Conservation (phyloP, 192 early-diverging fungal genomes). For the Coemansia sp. region DNA sequence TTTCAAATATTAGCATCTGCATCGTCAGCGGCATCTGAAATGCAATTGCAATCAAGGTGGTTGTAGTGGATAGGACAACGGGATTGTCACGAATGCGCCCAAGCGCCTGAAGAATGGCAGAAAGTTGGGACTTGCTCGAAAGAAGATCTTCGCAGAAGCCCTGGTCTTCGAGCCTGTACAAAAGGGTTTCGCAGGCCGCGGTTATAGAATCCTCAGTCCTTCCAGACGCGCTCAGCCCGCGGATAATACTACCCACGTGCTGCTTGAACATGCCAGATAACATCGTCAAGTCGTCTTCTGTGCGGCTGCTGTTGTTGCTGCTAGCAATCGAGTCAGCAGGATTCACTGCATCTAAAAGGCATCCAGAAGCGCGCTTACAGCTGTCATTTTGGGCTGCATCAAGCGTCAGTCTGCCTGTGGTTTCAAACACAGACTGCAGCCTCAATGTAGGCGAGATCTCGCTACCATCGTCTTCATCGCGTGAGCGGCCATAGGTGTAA, state of each 20-base stretch:
- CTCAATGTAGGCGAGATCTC: conserved; percentile 22
- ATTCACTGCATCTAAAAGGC: conserved; percentile 8
- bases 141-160: conserved; percentile 40
- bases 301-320: neutral
- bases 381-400: neutral
- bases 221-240: conserved; percentile 13
- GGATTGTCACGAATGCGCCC: conserved; percentile 30
- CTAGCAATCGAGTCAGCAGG: neutral
- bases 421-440: conserved; percentile 6
- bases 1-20: conserved; percentile 50
- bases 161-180: conserved; percentile 20
- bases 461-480: conserved; percentile 20
- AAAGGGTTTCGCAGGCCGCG: conserved; percentile 20
- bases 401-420: conserved; percentile 13
- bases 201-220: neutral
- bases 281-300: neutral
- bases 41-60: conserved; percentile 29
- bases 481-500: conserved; percentile 49
- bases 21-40: conserved; percentile 29
- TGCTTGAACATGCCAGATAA: conserved; percentile 25
- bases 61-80: conserved; percentile 13
- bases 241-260: conserved; percentile 24
- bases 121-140: conserved; percentile 26
- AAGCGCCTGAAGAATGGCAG: conserved; percentile 30
- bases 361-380: neutral